phyloP scores from a whole-genome alignment of 805 yeast genomes.

The Schwanniomyces pseudopolymorphus region DNA sequence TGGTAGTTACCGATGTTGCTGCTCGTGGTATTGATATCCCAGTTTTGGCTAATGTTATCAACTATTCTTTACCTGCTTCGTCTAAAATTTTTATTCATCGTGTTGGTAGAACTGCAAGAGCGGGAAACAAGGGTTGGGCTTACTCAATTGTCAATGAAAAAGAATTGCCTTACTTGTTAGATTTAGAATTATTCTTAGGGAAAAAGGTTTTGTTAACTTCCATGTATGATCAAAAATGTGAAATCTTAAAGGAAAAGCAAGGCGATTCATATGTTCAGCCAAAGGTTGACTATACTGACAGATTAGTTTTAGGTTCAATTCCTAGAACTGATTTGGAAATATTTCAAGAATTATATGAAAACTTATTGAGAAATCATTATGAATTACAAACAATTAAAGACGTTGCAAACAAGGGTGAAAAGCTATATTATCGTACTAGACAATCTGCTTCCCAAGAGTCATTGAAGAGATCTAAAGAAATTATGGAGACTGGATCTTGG shows the following conservation, averaged over 20 bases:
- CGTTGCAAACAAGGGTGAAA: constrained; percentile 86
- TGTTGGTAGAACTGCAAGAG: constrained; percentile 99
- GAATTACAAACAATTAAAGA: constrained; percentile 65
- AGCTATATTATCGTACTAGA: constrained; percentile 80
- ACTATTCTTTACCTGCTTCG: constrained; percentile 85
- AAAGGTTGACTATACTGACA: constrained; percentile 65
- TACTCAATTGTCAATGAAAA: constrained; percentile 81
- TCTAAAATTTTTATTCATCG: constrained; percentile 95
- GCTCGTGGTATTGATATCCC: constrained; percentile 99
- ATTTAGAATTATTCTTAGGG: constrained; percentile 86
- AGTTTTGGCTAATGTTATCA: constrained; percentile 89
- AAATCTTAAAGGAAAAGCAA: constrained; percentile 48
- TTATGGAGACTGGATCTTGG: constrained; percentile 71
- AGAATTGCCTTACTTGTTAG: constrained; percentile 88
- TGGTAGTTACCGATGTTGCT: constrained; percentile 97
- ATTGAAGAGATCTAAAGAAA: constrained; percentile 80
- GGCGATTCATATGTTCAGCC: constrained; percentile 49
- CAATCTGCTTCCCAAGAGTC: constrained; percentile 84
- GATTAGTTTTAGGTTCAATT: constrained; percentile 79
- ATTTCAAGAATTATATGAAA: constrained; percentile 68
- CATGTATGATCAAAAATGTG: constrained; percentile 64
- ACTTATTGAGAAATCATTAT: constrained; percentile 57
- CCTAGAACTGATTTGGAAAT: constrained; percentile 75
- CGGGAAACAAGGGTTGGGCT: constrained; percentile 98
- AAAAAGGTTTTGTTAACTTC: constrained; percentile 70